Evolutionary conservation across 345 rosid genomes (phyloP), one percentile per base, ranked within the genome.

Genomic region (Eucalyptus globulus): DNA sequence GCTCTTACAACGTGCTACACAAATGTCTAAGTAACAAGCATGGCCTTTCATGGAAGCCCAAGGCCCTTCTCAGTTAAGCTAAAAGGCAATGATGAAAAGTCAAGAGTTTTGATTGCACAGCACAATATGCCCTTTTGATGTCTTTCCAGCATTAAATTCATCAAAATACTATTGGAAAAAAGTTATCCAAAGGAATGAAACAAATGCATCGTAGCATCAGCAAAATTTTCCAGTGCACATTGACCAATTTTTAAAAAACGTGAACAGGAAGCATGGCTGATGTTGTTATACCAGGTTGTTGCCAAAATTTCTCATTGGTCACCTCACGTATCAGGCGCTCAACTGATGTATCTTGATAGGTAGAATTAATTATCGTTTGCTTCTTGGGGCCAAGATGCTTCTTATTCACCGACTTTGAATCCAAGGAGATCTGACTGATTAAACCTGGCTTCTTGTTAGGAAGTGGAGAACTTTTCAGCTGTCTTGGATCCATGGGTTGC

Each of bases 241-340:
- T 10, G 43, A 76, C 15, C 47, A 76, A 90, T 91, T 86, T 88
- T 90, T 29, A 58, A 60, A 37, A 60, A 87, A 56, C 34, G 24
- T 43, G 22, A 60, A 58, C 58, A 60, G 50, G 14, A 87, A 88
- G 85, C 15, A 69, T 17, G 86, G 54, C 34, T 65, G 56, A 29
- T 19, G 86, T n/a, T 72, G 9, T 81, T 62, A 88, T 95, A 96
- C 98, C 98, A 93, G 97, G 94, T 53, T 93, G 96, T 92, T 94
- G 97, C 99, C 99, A 98, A 91, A 97, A 95, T 91, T 96, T 98
- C 91, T 96, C 96, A 90, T 93, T 96, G 60, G 99, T 98, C 93
- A 97, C 99, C 93, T 98, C 99, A 89, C 99, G 93, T 93, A 98
- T 96, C 51, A 98, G 97, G 86, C 99, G 99, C 91, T 98, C 99